Base-by-base conservation (phyloP, 257 asterid species). In the Lithospermum erythrorhizon region DNA sequence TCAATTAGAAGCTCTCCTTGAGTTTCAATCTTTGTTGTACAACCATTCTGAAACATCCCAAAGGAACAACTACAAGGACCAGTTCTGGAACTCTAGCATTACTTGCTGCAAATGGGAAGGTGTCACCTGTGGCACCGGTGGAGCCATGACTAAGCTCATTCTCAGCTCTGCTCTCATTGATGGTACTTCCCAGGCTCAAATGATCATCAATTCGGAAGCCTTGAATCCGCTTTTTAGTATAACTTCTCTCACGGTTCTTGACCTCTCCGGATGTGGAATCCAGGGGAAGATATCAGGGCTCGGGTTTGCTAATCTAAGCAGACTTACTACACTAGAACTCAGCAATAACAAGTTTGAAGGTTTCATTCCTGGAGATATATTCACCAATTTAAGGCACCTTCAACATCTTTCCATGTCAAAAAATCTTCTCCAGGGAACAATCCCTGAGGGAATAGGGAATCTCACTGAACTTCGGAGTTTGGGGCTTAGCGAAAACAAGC, bases 41-140 rank as follows among this genome's bases (percentile, higher is more conserved):
- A 22, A 22, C 23, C 24, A 19, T 19, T 53, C 23, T 10, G 23
- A 20, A 18, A 11, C 25, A 53, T 53, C 24, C 24, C 3, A n/a
- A 53, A 18, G 56, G 18, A 21, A n/a, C 24, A 21, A 1, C 53
- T 14, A 14, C 10, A 17, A 19, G 23, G 61, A 25, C 20, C 61
- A 53, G 17, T 55, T 63, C 6, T 70, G 79, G 79, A 70, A 74
- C 23, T 59, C 72, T 22, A 58, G 18, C 13, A 53, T 74, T 18
- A 66, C 63, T 53, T 74, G 75, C 16, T 74, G 79, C 57, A 16
- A 10, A 9, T 69, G 79, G 79, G 67, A 62, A n/a, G 48, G 67
- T 22, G 69, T 69, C 52, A 27, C 54, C 53, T 71, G 76, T 30
- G 20, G 61, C 29, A 18, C 57, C 18, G 23, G 21, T 13, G 54